Evolutionary conservation across 345 rosid genomes (phyloP).

Genomic region (Gossypium arboreum): DNA sequence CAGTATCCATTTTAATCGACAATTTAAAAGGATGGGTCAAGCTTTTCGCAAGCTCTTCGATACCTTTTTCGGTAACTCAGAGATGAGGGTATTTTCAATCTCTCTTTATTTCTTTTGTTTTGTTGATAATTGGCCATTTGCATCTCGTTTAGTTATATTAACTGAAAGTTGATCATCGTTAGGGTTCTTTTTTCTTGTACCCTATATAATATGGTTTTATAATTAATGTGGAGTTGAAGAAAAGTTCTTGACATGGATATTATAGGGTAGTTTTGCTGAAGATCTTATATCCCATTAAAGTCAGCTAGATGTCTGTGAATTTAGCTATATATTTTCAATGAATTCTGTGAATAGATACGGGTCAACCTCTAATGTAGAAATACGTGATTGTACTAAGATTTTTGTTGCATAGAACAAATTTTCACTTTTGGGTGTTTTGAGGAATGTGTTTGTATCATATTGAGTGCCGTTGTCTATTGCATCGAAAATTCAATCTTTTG

Average conservation of each 20-base stretch:
- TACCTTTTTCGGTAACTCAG: slow-evolving; percentile 78
- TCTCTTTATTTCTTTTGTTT: slow-evolving; percentile 1
- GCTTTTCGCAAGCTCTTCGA: slow-evolving; percentile 88
- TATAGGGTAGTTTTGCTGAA: slow-evolving; percentile 3
- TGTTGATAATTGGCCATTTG: background rate
- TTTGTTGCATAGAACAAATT: background rate
- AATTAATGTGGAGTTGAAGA: background rate
- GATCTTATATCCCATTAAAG: background rate
- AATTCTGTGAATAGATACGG: background rate
- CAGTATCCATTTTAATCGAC: background rate
- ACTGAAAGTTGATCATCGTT: background rate
- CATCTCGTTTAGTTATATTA: background rate
- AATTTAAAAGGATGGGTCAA: slow-evolving; percentile 56
- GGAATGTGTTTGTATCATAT: background rate
- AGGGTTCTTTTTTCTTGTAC: background rate
- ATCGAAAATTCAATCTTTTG: background rate
- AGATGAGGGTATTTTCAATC: slow-evolving; percentile 69
- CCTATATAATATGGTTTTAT: background rate
- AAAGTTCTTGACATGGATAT: background rate
- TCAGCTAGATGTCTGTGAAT: background rate
- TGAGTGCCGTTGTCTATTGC: too few relatives aligned
- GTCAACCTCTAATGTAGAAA: background rate
- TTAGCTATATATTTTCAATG: background rate
- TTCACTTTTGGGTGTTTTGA: background rate
- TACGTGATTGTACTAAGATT: background rate